phyloP scores from a whole-genome alignment of 305 asterid genomes.

The Solanum hybrid region DNA sequence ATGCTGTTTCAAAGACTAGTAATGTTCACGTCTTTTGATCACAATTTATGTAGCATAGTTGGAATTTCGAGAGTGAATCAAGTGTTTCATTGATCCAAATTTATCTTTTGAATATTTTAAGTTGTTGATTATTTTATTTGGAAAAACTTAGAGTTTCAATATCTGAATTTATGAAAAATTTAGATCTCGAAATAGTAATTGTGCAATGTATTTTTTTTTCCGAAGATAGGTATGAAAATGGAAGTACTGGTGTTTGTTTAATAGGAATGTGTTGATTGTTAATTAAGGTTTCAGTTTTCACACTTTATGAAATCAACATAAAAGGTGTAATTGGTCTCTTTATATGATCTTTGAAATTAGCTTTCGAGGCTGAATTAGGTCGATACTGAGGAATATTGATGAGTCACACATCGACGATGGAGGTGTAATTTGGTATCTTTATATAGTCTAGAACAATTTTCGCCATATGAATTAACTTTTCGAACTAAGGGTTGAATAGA shows the following conservation, averaged over 20 bases:
- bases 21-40: background rate
- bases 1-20: constrained; percentile 30
- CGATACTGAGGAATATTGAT: background rate
- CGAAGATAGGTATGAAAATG: background rate
- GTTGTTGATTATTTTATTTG: background rate
- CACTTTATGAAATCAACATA: background rate
- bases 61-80: background rate
- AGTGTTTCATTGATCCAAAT: background rate
- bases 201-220: background rate
- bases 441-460: background rate
- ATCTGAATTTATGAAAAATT: too few relatives aligned
- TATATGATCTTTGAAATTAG: background rate
- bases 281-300: background rate
- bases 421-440: background rate
- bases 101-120: background rate
- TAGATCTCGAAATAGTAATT: too few relatives aligned
- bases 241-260: background rate
- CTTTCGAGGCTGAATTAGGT: background rate
- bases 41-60: background rate
- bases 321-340: background rate
- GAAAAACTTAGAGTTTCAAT: background rate
- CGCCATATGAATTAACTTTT: background rate
- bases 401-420: background rate
- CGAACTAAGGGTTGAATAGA: background rate
- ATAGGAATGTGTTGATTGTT: background rate